Evolutionary conservation across 164 flowering plant genomes (phyloP).

Genomic region (Buxus sempervirens): DNA sequence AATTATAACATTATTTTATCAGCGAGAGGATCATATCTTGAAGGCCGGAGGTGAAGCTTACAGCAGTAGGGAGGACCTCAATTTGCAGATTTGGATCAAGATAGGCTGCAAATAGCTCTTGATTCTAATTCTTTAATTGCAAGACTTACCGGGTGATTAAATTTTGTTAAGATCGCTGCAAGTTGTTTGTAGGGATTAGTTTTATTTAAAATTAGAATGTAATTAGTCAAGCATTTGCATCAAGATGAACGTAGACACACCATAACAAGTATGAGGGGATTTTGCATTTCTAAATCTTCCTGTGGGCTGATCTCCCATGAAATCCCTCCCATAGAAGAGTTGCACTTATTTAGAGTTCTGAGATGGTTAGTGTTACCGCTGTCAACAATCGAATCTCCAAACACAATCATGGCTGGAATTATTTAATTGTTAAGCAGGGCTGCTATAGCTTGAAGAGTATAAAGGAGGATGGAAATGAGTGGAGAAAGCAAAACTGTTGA

Average conservation of each 20-base stretch:
- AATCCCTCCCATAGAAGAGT: constrained; percentile 51
- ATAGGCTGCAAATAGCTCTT: constrained; percentile 51
- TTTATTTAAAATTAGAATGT: no score
- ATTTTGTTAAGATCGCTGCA: no score
- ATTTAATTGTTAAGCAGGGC: constrained; percentile 10
- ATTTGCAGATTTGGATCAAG: constrained; percentile 38
- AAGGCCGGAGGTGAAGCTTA: constrained; percentile 58
- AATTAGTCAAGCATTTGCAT: no score
- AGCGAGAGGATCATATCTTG: constrained; percentile 60
- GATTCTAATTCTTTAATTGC: constrained; percentile 44
- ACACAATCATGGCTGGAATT: constrained; percentile 33
- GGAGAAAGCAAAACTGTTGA: no score
- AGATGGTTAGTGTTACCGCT: constrained; percentile 48
- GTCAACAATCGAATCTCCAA: constrained; percentile 48
- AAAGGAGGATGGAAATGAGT: no score
- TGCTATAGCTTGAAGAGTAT: background rate
- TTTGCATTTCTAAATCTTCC: constrained; percentile 48
- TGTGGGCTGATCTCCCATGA: constrained; percentile 33
- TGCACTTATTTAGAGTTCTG: constrained; percentile 23
- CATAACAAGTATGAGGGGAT: constrained; percentile 49
- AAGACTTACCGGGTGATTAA: background rate
- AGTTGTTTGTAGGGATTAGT: no score
- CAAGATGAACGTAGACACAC: no score
- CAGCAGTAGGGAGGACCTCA: constrained; percentile 51
- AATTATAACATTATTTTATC: constrained; percentile 14